Percentiles rank a stretch among this genome's conserved stretches.
phyloP scores from a whole-genome alignment of 306 rosid genomes.

The Inga laurina region DNA sequence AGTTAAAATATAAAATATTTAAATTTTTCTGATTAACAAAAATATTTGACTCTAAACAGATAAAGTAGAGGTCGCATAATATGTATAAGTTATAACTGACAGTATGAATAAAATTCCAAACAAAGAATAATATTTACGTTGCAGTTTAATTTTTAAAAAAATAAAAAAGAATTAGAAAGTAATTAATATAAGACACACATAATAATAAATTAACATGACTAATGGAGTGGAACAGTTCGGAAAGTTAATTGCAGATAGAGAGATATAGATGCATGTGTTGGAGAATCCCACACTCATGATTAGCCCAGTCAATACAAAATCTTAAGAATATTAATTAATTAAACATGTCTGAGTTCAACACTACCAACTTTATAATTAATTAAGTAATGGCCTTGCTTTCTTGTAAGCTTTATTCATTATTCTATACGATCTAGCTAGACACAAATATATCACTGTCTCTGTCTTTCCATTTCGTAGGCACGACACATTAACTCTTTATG shows the following conservation, averaged over 20 bases:
- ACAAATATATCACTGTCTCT: conserved; percentile 12
- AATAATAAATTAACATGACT: neutral
- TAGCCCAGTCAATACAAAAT: conserved; percentile 14
- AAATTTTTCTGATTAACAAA: too few species aligned
- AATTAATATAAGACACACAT: neutral
- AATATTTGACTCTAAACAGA: too few species aligned
- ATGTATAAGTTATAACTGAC: too few species aligned
- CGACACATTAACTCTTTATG: neutral
- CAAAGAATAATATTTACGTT: too few species aligned
- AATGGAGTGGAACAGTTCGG: neutral
- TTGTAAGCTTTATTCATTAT: conserved; percentile 29
- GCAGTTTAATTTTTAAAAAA: too few species aligned
- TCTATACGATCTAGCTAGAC: conserved; percentile 12
- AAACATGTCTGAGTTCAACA: conserved; percentile 18
- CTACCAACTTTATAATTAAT: neutral
- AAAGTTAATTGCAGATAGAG: neutral
- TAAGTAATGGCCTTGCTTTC: conserved; percentile 37
- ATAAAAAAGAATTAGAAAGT: neutral
- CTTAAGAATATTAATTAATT: neutral
- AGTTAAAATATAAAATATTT: too few species aligned
- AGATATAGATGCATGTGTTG: conserved; percentile 49
- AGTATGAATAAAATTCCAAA: too few species aligned
- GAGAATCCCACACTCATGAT: conserved; percentile 75
- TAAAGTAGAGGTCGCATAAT: too few species aligned
- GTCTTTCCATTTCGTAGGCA: neutral